These are phyloP conservation scores for Xylariales sp. DNA, from an alignment of 2,329 filamentous ascomycete genomes.

Conservation along the genomic window DNA sequence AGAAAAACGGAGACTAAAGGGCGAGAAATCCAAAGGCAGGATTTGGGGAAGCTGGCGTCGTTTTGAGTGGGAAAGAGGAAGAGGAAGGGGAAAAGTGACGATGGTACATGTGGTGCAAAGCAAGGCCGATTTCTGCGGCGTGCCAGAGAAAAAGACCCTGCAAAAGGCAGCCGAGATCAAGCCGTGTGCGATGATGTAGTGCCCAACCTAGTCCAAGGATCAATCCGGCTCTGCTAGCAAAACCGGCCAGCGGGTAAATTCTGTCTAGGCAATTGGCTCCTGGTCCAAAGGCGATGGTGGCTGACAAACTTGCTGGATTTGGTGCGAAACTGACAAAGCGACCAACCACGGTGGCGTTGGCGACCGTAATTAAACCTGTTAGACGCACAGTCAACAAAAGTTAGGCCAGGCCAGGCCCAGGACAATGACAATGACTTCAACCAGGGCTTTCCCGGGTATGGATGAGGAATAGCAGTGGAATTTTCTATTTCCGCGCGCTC, in stretches of 20 bases:
- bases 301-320: constrained; percentile 7
- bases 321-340: constrained; percentile 7
- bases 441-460: no score
- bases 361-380: no score
- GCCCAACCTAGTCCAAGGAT: background rate
- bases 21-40: no score
- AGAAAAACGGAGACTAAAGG: no score
- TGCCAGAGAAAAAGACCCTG: constrained; percentile 4
- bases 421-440: no score
- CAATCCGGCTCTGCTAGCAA: no score
- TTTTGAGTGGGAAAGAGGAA: background rate
- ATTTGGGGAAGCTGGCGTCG: background rate
- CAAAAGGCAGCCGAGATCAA: constrained; percentile 5
- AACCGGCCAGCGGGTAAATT: no score
- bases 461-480: no score
- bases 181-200: constrained; percentile 9
- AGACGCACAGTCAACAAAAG: no score
- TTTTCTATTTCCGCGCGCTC: no score
- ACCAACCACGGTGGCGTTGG: constrained; percentile 5
- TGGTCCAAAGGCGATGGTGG: constrained; percentile 1
- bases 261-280: background rate
- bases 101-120: no score
- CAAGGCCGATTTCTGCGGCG: background rate
- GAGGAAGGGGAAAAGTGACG: constrained; percentile 6
- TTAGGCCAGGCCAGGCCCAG: no score